These are phyloP conservation scores for Tolypocladium cylindrosporum DNA, from an alignment of 2,329 filamentous ascomycete species.

Conservation along the genomic window DNA sequence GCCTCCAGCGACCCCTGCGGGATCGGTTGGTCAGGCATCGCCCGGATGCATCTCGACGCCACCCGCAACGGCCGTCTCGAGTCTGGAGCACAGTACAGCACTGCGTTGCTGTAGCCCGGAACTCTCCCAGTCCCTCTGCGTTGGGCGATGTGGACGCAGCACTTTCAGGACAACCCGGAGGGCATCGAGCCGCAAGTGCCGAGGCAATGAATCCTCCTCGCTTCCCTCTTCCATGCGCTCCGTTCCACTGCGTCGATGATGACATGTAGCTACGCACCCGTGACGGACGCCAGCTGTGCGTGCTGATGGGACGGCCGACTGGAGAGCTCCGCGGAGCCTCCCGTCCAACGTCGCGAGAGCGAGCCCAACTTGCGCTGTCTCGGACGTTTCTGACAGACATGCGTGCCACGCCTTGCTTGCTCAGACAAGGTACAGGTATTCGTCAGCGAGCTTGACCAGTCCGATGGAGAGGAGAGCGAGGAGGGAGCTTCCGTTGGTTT, in stretches of 20 bases:
- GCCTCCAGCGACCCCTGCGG: background rate
- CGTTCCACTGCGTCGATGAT: background rate
- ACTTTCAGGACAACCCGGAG: background rate
- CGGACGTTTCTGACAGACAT: background rate
- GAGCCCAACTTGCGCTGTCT: background rate
- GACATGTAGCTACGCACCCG: background rate
- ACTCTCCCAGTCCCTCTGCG: background rate
- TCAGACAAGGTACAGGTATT: background rate
- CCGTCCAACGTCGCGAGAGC: background rate
- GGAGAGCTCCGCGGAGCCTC: background rate
- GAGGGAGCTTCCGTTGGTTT: too few relatives aligned
- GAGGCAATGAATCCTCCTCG: background rate
- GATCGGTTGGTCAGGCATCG: background rate
- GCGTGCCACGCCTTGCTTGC: background rate
- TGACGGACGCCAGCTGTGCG: background rate
- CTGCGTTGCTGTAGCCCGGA: background rate
- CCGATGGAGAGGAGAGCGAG: background rate
- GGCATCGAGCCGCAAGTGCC: too few relatives aligned
- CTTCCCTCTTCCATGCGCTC: background rate
- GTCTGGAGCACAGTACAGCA: background rate
- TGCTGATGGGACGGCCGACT: background rate
- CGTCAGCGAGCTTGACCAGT: background rate
- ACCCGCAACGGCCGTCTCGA: background rate
- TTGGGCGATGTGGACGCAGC: background rate
- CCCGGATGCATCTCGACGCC: background rate